Evolutionary conservation across 495 filamentous ascomycete species (phyloP).

Genomic region (Penicillium antarcticum): DNA sequence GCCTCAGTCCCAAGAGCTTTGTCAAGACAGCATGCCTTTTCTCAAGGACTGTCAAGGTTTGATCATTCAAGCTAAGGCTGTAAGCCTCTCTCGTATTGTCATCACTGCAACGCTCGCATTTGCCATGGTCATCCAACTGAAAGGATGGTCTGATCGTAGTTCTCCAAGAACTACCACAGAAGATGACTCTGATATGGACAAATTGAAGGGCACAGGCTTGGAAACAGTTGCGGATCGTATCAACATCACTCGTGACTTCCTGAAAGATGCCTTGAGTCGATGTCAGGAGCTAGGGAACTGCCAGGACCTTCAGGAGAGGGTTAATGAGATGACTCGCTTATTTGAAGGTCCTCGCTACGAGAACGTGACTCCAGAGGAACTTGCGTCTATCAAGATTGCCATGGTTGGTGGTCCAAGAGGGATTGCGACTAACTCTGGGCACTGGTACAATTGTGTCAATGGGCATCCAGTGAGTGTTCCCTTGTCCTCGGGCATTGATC

Average conservation of each 20-base stretch:
- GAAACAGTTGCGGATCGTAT: neutral
- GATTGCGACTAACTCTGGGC: conserved; percentile 13
- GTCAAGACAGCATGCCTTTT: neutral
- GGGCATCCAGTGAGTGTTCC: conserved; percentile 13
- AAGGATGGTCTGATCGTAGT: conserved; percentile 7
- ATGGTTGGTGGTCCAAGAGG: conserved; percentile 12
- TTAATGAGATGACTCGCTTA: conserved; percentile 6
- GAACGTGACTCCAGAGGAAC: conserved; percentile 8
- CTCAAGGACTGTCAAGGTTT: conserved; percentile 3
- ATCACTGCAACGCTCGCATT: conserved; percentile 10
- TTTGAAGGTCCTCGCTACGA: conserved; percentile 10
- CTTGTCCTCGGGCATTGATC: neutral
- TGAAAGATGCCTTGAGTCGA: neutral
- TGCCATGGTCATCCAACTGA: conserved; percentile 3
- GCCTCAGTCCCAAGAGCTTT: neutral
- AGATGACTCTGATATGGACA: neutral
- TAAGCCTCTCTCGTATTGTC: conserved; percentile 6
- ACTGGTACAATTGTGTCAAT: conserved; percentile 19
- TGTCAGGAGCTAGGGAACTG: conserved; percentile 4
- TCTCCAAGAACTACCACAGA: neutral
- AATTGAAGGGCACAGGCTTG: neutral
- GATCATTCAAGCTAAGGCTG: conserved; percentile 6
- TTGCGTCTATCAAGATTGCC: conserved; percentile 7
- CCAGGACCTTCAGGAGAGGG: conserved; percentile 3
- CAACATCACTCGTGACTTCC: neutral